These are phyloP conservation scores for Halenospora varia DNA, from an alignment of 495 filamentous ascomycete genomes.

Conservation along the genomic window DNA sequence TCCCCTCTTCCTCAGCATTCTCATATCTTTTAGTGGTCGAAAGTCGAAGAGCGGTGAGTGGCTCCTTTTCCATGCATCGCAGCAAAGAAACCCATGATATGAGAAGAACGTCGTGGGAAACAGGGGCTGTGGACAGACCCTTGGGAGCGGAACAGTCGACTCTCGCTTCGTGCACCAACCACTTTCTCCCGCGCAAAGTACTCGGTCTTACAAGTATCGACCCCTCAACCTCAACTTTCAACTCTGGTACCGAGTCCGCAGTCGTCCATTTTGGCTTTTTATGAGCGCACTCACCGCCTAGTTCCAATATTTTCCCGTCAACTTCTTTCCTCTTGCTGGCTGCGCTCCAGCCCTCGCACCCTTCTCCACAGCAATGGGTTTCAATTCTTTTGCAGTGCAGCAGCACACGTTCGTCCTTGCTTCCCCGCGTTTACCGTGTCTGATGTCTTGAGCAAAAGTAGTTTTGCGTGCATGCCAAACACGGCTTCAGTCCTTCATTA, in stretches of 20 bases:
- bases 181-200: background rate
- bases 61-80: background rate
- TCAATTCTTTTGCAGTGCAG: no score
- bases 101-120: background rate
- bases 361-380: background rate
- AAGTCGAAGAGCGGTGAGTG: background rate
- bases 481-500: background rate
- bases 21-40: background rate
- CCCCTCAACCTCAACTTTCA: background rate
- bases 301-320: background rate
- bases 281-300: background rate
- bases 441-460: no score
- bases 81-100: background rate
- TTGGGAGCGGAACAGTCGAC: background rate
- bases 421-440: background rate
- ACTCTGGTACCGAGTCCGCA: background rate
- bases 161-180: background rate
- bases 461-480: background rate
- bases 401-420: no score
- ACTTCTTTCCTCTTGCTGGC: background rate
- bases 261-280: background rate
- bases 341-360: background rate
- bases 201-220: background rate
- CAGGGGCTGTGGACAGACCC: background rate
- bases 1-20: background rate